Percentiles rank a stretch among this genome's conserved stretches.
Evolutionary conservation across 768 basidiomycete species (phyloP).

Genomic region (Podaxis rugospora): DNA sequence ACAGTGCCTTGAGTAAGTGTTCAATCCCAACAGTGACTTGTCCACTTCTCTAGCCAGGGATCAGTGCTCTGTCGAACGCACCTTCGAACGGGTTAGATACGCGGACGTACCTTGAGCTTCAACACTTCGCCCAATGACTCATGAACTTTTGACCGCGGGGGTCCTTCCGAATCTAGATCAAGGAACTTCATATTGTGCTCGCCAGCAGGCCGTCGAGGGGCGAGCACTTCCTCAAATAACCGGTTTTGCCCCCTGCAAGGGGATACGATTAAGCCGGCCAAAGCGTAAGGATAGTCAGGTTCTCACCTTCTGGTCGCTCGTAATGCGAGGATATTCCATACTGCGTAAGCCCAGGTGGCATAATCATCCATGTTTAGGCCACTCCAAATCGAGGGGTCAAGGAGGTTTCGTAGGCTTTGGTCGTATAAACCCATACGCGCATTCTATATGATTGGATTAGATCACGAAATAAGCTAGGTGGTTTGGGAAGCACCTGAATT

Average conservation of each 20-base stretch:
- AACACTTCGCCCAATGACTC: slow-evolving; percentile 43
- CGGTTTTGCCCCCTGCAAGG: slow-evolving; percentile 57
- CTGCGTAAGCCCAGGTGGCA: slow-evolving; percentile 65
- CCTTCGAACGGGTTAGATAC: background rate
- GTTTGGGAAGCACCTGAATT: slow-evolving; percentile 44
- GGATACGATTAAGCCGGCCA: background rate
- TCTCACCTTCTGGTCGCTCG: slow-evolving; percentile 65
- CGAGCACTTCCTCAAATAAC: slow-evolving; percentile 60
- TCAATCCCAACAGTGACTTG: slow-evolving; percentile 62
- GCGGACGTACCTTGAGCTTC: slow-evolving; percentile 33
- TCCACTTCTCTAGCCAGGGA: slow-evolving; percentile 48
- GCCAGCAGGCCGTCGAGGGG: slow-evolving; percentile 54
- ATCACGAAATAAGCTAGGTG: slow-evolving; percentile 6
- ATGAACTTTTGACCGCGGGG: slow-evolving; percentile 30
- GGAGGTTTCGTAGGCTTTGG: slow-evolving; percentile 54
- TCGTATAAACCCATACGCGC: slow-evolving; percentile 68
- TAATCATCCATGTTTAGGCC: slow-evolving; percentile 63
- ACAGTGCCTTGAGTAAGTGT: slow-evolving; percentile 64
- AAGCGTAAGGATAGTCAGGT: background rate
- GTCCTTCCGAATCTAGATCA: slow-evolving; percentile 32
- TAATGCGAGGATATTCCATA: slow-evolving; percentile 74
- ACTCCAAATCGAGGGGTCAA: slow-evolving; percentile 69
- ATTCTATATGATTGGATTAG: slow-evolving; percentile 31
- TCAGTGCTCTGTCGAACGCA: background rate
- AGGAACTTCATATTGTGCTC: slow-evolving; percentile 53